These are phyloP conservation scores for Diaporthe velutina DNA, from an alignment of 2,329 filamentous ascomycete genomes.

Conservation along the genomic window DNA sequence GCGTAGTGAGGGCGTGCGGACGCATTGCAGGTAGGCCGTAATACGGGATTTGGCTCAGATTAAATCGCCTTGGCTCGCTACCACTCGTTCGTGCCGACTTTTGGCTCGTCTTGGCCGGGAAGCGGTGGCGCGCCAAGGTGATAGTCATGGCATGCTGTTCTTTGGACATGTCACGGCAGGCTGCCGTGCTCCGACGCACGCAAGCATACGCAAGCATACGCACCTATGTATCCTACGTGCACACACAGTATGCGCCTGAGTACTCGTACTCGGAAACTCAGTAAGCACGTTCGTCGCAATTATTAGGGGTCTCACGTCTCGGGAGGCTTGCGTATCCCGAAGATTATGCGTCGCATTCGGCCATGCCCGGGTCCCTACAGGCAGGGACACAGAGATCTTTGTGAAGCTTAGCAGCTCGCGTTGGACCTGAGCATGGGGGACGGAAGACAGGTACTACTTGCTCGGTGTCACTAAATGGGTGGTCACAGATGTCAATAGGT, in stretches of 20 bases:
- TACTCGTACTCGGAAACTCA: background rate
- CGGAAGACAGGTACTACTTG: background rate
- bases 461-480: background rate
- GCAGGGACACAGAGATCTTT: background rate
- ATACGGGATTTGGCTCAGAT: conserved; percentile 20
- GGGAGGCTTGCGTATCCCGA: conserved; percentile 8
- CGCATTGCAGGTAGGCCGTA: background rate
- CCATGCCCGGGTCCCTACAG: background rate
- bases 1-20: background rate
- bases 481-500: background rate
- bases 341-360: conserved; percentile 14
- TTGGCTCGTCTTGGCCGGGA: background rate
- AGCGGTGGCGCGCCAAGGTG: conserved; percentile 15
- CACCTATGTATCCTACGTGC: background rate
- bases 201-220: background rate
- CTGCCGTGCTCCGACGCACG: conserved; percentile 12
- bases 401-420: background rate
- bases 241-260: background rate
- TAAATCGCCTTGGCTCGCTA: conserved; percentile 8
- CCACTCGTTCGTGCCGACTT: conserved; percentile 18
- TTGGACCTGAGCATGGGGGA: background rate
- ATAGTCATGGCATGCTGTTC: conserved; percentile 10
- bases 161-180: background rate
- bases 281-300: background rate
- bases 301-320: background rate